phyloP scores from a whole-genome alignment of 805 yeast species.

The Candida berthetii region DNA sequence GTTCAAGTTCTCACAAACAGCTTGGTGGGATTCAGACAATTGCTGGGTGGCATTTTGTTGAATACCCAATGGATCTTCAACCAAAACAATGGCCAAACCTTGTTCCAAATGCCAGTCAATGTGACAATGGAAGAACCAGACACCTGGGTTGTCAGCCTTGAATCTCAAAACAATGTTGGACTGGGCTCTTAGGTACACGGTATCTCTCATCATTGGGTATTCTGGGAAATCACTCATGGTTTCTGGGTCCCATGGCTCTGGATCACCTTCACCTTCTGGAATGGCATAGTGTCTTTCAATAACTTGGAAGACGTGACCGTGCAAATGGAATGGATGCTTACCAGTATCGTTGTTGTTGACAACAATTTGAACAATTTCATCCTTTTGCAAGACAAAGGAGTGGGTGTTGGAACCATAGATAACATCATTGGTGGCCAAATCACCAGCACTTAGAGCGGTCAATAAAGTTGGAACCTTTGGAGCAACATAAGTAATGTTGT shows the following conservation, averaged over 20 bases:
- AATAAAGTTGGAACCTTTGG: conserved; percentile 86
- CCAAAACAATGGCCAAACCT: conserved; percentile 75
- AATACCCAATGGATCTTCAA: conserved; percentile 79
- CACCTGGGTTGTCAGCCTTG: conserved; percentile 94
- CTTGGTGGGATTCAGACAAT: conserved; percentile 53
- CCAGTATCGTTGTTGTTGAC: conserved; percentile 87
- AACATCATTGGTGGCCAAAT: conserved; percentile 41
- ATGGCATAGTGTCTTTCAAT: conserved; percentile 63
- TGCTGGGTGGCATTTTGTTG: conserved; percentile 47
- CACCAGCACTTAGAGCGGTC: conserved; percentile 72
- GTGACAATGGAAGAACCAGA: conserved; percentile 98
- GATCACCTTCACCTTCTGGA: conserved; percentile 44
- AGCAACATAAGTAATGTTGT: conserved; percentile 67
- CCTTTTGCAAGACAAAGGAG: conserved; percentile 54
- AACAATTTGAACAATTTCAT: conserved; percentile 66
- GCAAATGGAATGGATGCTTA: conserved; percentile 95
- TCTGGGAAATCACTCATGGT: conserved; percentile 50
- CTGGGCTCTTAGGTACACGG: conserved; percentile 71
- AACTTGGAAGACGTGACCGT: conserved; percentile 83
- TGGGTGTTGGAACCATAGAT: conserved; percentile 80
- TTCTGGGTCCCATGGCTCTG: conserved; percentile 51
- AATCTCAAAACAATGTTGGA: conserved; percentile 84
- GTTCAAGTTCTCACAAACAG: conserved; percentile 53
- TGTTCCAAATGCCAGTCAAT: conserved; percentile 97
- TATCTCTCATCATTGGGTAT: conserved; percentile 81